phyloP scores from a whole-genome alignment of 371 early-diverging fungal genomes.

The Mucor lusitanicus region DNA sequence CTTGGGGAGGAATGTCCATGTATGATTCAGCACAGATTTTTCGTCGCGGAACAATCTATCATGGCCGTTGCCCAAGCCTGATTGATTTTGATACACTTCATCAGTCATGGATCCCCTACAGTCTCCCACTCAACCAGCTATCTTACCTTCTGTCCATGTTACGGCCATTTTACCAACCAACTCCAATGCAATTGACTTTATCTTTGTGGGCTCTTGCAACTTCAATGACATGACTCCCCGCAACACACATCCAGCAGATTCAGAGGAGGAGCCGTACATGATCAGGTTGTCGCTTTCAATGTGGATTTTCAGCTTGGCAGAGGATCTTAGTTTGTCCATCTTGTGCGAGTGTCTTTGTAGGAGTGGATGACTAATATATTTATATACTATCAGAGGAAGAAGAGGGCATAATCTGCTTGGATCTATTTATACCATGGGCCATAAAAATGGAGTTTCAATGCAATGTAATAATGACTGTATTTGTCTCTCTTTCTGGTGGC shows the following conservation, averaged over 20 bases:
- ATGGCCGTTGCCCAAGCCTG: conserved; percentile 33
- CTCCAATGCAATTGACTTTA: conserved; percentile 35
- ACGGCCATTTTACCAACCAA: conserved; percentile 39
- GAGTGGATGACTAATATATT: not conserved
- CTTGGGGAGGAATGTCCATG: conserved; percentile 37
- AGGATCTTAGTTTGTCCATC: conserved; percentile 18
- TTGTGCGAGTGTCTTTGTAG: not conserved
- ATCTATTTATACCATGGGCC: not conserved
- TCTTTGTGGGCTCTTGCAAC: conserved; percentile 34
- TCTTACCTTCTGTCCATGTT: conserved; percentile 44
- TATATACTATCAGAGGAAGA: not conserved
- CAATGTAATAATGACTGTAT: not conserved
- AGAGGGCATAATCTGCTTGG: not conserved
- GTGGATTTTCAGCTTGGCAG: conserved; percentile 27
- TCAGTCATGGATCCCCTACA: not conserved
- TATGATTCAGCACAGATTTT: conserved; percentile 32
- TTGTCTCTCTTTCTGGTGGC: not conserved
- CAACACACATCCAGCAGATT: conserved; percentile 49
- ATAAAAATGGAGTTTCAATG: not conserved
- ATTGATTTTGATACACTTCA: not conserved
- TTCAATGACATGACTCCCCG: conserved; percentile 37
- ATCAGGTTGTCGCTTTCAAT: conserved; percentile 43
- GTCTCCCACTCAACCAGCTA: no score
- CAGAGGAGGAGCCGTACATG: conserved; percentile 39
- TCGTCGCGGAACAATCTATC: conserved; percentile 39